phyloP scores from a whole-genome alignment of 768 basidiomycete genomes.

The Termitomyces sp. region DNA sequence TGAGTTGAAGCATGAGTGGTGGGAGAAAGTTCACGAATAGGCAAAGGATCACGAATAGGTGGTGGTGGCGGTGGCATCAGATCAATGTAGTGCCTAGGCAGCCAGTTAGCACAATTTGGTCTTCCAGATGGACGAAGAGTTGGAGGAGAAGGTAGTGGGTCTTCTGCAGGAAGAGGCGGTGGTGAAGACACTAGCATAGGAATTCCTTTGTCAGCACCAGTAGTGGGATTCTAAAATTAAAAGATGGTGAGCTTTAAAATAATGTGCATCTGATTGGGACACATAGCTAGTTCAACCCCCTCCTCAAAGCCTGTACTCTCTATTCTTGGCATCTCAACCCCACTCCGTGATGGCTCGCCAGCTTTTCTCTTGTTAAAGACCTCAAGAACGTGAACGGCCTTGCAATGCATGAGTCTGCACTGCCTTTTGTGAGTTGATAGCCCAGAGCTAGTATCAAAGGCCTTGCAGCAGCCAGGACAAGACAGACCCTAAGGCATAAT shows the following conservation, averaged over 20 bases:
- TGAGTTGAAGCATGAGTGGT: background rate
- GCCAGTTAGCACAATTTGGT: background rate
- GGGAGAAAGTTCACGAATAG: background rate
- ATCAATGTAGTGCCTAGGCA: constrained; percentile 1
- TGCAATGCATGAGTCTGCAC: background rate
- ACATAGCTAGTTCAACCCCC: background rate
- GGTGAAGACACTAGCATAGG: background rate
- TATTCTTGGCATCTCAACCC: background rate
- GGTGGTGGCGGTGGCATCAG: constrained; percentile 4
- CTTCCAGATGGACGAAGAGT: background rate
- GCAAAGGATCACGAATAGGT: background rate
- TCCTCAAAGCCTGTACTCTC: background rate
- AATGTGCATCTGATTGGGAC: background rate
- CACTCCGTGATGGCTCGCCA: background rate
- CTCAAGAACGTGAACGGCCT: background rate
- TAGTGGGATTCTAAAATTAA: background rate
- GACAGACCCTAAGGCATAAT: background rate
- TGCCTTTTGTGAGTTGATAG: background rate
- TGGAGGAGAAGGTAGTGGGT: background rate
- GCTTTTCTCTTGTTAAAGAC: background rate
- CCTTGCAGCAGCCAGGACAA: background rate
- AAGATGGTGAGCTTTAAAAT: background rate
- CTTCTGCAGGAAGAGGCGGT: background rate
- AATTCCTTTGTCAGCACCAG: background rate
- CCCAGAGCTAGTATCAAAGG: background rate